phyloP scores from a whole-genome alignment of 208 protist species.

The Entamoeba moshkovskii region DNA sequence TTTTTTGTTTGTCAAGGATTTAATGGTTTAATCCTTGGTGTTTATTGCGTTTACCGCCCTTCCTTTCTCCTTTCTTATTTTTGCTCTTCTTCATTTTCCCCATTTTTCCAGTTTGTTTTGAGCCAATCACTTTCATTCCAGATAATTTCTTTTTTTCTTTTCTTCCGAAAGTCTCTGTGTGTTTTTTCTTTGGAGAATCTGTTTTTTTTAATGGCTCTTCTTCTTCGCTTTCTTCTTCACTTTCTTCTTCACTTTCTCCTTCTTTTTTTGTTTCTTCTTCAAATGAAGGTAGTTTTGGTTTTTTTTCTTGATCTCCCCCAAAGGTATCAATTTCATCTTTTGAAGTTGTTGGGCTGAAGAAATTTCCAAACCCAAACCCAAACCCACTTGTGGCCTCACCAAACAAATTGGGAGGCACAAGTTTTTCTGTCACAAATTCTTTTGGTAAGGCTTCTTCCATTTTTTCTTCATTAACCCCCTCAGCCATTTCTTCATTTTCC shows the following conservation, averaged over 20 bases:
- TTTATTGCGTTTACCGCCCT: background rate
- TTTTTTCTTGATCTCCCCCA: background rate
- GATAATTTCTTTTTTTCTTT: background rate
- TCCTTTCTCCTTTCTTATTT: background rate
- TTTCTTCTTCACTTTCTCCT: background rate
- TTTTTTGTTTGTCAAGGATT: no score
- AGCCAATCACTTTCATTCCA: background rate
- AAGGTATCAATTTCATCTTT: no score
- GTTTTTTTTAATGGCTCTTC: background rate
- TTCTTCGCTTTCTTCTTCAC: background rate
- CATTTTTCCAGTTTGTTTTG: background rate
- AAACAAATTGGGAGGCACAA: no score
- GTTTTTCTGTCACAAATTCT: no score
- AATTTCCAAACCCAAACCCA: no score
- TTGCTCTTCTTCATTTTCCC: background rate
- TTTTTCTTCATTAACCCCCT: no score
- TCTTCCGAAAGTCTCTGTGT: background rate
- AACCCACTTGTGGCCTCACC: no score
- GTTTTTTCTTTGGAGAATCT: background rate
- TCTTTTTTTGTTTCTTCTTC: background rate
- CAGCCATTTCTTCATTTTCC: background rate
- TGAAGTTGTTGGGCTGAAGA: no score
- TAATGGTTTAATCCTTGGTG: no score
- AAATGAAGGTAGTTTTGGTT: background rate
- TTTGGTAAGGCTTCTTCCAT: no score